Evolutionary conservation across 495 filamentous ascomycete genomes (phyloP).

Genomic region (Penicillium antarcticum): DNA sequence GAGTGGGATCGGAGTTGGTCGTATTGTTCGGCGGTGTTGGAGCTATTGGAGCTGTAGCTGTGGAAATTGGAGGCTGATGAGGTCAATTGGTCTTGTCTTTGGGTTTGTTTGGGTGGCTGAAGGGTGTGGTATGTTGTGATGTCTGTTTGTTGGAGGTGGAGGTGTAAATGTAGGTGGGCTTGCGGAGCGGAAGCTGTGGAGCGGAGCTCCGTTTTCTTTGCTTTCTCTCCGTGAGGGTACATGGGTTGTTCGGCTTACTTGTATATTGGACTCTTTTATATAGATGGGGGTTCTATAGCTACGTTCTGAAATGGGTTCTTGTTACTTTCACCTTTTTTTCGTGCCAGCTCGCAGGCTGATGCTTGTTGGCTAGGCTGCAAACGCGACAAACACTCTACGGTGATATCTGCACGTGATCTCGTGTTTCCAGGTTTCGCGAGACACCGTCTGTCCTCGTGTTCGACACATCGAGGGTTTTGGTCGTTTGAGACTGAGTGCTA

Average conservation of each 20-base stretch:
- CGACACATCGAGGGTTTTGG: not conserved
- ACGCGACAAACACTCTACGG: constrained; percentile 25
- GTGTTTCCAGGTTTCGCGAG: constrained; percentile 22
- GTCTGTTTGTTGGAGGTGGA: not conserved
- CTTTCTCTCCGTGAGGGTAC: not conserved
- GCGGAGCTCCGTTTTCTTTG: constrained; percentile 16
- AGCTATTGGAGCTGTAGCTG: not conserved
- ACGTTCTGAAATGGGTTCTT: no score
- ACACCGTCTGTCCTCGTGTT: constrained; percentile 20
- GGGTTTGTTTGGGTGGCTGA: not conserved
- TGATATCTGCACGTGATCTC: constrained; percentile 35
- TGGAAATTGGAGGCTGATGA: not conserved
- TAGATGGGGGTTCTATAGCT: not conserved
- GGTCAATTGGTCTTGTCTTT: not conserved
- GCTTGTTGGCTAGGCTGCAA: constrained; percentile 11
- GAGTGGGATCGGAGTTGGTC: not conserved
- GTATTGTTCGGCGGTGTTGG: not conserved
- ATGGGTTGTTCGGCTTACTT: not conserved
- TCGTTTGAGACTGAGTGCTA: not conserved
- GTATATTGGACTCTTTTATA: not conserved
- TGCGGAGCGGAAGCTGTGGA: constrained; percentile 20
- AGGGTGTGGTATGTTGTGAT: not conserved
- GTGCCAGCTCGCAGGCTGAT: not conserved
- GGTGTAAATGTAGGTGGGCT: not conserved
- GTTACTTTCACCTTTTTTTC: not conserved